Conservation (phyloP, 1,284 basidiomycete species). For the Pascua guehoae region DNA sequence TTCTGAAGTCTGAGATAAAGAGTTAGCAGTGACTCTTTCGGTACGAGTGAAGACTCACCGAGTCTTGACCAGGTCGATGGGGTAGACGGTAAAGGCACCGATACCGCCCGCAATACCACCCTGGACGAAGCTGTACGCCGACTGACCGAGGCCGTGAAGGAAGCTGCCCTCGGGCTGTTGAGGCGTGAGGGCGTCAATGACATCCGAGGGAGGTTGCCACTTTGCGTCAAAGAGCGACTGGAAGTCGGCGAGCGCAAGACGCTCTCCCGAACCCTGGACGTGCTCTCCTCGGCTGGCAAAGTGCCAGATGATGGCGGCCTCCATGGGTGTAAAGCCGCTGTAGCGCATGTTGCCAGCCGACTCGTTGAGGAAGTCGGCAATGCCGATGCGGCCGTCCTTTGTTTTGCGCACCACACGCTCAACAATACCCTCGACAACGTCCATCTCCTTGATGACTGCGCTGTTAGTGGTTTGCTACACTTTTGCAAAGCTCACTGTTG, state of each 20-base stretch:
- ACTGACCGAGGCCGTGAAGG: constrained; percentile 55
- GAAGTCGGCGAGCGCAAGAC: constrained; percentile 80
- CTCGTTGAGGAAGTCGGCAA: constrained; percentile 53
- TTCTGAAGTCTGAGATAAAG: constrained; percentile 71
- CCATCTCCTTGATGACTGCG: constrained; percentile 64
- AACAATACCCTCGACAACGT: constrained; percentile 74
- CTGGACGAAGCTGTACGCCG: constrained; percentile 79
- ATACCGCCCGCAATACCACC: constrained; percentile 81
- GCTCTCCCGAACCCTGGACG: constrained; percentile 40
- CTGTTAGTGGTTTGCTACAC: neutral
- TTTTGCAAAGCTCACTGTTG: constrained; percentile 55
- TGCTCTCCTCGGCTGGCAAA: constrained; percentile 75
- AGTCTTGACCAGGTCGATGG: constrained; percentile 59
- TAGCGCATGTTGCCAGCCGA: constrained; percentile 65
- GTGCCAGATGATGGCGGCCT: constrained; percentile 91
- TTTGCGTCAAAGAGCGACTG: constrained; percentile 72
- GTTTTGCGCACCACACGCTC: constrained; percentile 69
- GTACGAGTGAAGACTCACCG: constrained; percentile 41
- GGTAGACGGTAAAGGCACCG: constrained; percentile 70
- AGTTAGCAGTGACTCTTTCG: no score
- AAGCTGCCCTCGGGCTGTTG: constrained; percentile 20
- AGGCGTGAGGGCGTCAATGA: constrained; percentile 32
- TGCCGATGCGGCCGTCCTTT: constrained; percentile 78
- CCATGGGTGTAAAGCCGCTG: constrained; percentile 90
- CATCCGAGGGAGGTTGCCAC: constrained; percentile 14